Conservation (phyloP, 371 early-diverging fungal species). For the Mortierella sp. region DNA sequence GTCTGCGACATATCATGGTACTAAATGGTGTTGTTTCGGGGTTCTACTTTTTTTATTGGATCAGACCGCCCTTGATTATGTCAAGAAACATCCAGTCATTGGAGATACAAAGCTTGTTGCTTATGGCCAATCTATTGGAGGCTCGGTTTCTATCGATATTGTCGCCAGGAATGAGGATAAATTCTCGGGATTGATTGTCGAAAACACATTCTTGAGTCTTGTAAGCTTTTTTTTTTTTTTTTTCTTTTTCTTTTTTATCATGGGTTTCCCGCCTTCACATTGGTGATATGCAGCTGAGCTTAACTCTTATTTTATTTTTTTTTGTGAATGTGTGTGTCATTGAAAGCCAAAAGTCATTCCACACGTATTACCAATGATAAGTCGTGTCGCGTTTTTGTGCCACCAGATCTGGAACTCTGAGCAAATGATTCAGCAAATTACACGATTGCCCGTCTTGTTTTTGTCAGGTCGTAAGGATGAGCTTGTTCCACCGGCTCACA, state of each 20-base stretch:
- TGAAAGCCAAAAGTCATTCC: conserved; percentile 88
- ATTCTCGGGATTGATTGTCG: conserved; percentile 88
- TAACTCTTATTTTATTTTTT: neutral
- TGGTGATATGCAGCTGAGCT: neutral
- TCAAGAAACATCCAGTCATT: conserved; percentile 79
- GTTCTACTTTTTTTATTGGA: too few species aligned
- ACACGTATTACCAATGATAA: conserved; percentile 82
- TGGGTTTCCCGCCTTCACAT: neutral
- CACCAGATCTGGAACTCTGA: conserved; percentile 94
- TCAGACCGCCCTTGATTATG: conserved; percentile 87
- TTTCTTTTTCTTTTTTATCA: too few species aligned
- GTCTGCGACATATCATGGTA: neutral
- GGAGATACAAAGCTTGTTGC: conserved; percentile 83
- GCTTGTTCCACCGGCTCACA: conserved; percentile 90
- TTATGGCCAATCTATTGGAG: conserved; percentile 98
- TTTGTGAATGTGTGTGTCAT: neutral
- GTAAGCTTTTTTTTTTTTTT: conserved; percentile 57
- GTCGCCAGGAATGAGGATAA: conserved; percentile 80
- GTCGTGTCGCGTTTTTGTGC: conserved; percentile 81
- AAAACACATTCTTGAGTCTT: conserved; percentile 95
- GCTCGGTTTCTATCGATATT: conserved; percentile 94
- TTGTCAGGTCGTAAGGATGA: conserved; percentile 88
- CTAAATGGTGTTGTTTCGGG: too few species aligned
- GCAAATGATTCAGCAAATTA: conserved; percentile 74
- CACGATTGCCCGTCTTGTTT: conserved; percentile 84